These are phyloP conservation scores for Triticum dicoccoides DNA, from an alignment of 176 grass and related monocot species.

Conservation along the genomic window DNA sequence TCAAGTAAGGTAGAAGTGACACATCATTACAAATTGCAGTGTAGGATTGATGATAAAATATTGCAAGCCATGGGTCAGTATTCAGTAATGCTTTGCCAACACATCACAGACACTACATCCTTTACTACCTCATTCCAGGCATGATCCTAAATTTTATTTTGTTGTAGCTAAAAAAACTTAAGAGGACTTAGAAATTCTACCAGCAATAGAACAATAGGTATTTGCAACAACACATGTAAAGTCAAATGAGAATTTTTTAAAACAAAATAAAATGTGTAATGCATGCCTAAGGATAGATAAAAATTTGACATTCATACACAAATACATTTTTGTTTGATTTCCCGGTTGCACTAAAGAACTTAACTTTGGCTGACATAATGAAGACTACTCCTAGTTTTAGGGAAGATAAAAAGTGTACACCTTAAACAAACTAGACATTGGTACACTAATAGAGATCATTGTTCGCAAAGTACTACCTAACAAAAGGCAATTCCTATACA, in stretches of 20 bases:
- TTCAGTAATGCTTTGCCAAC: not conserved
- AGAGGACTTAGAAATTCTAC: not conserved
- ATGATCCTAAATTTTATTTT: constrained; percentile 8
- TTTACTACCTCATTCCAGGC: not conserved
- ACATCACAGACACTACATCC: not conserved
- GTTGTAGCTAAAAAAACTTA: not conserved
- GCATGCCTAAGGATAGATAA: not conserved
- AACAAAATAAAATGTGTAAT: not conserved
- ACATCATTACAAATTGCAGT: not conserved
- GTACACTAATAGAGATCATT: not conserved
- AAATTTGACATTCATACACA: not conserved
- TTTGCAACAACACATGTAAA: not conserved
- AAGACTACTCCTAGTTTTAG: not conserved
- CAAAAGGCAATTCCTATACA: not conserved
- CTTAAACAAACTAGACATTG: not conserved
- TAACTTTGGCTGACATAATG: not conserved
- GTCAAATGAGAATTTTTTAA: not conserved
- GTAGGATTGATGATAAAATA: constrained; percentile 1
- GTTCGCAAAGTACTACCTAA: not conserved
- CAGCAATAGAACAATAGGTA: not conserved
- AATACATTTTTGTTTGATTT: not conserved
- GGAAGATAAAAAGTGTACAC: not conserved
- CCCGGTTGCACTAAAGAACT: not conserved
- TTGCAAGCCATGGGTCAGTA: not conserved
- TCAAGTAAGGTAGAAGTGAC: not conserved